Percentiles rank a stretch among this genome's conserved stretches.
Evolutionary conservation across 2,329 filamentous ascomycete genomes (phyloP).

Genomic region (Beauveria caledonica): DNA sequence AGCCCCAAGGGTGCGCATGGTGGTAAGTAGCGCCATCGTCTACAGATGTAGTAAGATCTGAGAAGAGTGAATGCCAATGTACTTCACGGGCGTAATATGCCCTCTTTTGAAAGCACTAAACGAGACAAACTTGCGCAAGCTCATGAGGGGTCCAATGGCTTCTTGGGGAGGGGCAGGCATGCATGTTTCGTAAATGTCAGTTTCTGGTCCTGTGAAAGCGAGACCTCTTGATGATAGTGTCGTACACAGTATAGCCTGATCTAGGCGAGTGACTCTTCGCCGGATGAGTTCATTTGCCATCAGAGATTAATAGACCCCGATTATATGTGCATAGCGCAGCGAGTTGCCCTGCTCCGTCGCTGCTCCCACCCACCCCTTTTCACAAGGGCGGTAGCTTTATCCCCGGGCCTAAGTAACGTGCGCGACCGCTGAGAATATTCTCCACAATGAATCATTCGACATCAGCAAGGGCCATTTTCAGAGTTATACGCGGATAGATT

Average conservation of each 20-base stretch:
- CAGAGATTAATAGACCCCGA: not conserved
- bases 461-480: not conserved
- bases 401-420: not conserved
- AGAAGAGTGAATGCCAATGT: too few species aligned
- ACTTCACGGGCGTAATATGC: too few species aligned
- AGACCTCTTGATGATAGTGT: too few species aligned
- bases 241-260: not conserved
- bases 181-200: too few species aligned
- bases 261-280: not conserved
- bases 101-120: too few species aligned
- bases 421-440: not conserved
- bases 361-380: not conserved
- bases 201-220: too few species aligned
- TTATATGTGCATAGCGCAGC: not conserved
- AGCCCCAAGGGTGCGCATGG: not conserved
- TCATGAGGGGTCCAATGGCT: too few species aligned
- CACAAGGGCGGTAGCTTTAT: not conserved
- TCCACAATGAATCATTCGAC: slow-evolving; percentile 11
- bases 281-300: not conserved
- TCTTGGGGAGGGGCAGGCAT: too few species aligned
- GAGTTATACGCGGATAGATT: not conserved
- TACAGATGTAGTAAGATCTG: too few species aligned
- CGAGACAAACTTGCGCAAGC: too few species aligned
- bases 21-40: too few species aligned
- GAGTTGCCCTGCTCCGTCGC: not conserved